These are phyloP conservation scores for Phytophthora cajani DNA, from an alignment of 352 stramenopile genomes.

Conservation along the genomic window DNA sequence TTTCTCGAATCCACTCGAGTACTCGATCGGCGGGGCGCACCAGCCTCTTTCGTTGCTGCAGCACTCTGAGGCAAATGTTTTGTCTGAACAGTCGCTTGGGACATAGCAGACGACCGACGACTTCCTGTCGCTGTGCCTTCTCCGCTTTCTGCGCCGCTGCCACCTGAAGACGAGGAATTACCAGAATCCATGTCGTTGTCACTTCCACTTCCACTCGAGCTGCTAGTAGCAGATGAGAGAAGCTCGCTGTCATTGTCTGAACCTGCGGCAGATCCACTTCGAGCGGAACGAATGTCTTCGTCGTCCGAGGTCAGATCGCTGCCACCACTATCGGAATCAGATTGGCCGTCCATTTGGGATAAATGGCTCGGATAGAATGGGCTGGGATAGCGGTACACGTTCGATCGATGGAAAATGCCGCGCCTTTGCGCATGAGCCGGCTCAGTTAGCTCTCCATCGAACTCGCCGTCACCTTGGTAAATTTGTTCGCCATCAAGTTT, in stretches of 20 bases:
- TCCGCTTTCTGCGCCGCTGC: constrained; percentile 42
- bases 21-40: constrained; percentile 34
- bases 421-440: not conserved
- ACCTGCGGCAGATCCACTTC: constrained; percentile 38
- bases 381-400: constrained; percentile 36
- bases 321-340: constrained; percentile 61
- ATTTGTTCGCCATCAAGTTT: constrained; percentile 43
- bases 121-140: constrained; percentile 10
- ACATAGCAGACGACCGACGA: constrained; percentile 20
- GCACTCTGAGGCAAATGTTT: constrained; percentile 5
- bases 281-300: constrained; percentile 50
- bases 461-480: constrained; percentile 58
- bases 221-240: constrained; percentile 53
- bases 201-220: constrained; percentile 66
- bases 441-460: constrained; percentile 28
- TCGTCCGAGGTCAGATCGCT: constrained; percentile 59
- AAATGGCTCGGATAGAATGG: constrained; percentile 23
- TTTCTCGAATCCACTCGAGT: constrained; percentile 40
- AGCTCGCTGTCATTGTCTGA: constrained; percentile 55
- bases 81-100: not conserved
- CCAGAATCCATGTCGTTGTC: constrained; percentile 39
- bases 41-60: constrained; percentile 16
- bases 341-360: constrained; percentile 65
- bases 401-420: constrained; percentile 51
- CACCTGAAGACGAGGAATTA: constrained; percentile 42